phyloP scores from a whole-genome alignment of 2,329 filamentous ascomycete genomes.

The Aspergillus sp. region DNA sequence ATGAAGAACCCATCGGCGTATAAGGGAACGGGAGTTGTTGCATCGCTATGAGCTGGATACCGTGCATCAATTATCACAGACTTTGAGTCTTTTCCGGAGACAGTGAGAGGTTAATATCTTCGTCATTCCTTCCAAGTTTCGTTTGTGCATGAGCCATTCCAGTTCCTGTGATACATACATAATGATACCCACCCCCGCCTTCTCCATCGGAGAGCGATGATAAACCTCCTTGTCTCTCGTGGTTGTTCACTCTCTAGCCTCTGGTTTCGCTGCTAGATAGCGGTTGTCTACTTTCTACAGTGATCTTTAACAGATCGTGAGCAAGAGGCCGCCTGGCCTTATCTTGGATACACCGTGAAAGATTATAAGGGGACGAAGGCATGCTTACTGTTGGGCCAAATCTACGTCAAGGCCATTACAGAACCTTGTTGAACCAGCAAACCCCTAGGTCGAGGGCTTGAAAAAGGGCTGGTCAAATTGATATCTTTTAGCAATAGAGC shows the following conservation, averaged over 20 bases:
- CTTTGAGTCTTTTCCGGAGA: background rate
- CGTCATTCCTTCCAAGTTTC: background rate
- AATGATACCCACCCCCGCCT: background rate
- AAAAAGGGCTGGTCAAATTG: background rate
- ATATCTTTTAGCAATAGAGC: background rate
- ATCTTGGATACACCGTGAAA: background rate
- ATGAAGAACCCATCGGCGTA: constrained; percentile 61
- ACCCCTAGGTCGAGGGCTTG: background rate
- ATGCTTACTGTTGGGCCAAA: background rate
- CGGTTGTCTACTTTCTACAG: background rate
- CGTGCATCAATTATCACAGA: background rate
- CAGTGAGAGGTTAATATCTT: background rate
- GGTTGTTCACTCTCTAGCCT: background rate
- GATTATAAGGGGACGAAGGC: background rate
- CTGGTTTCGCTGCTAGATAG: background rate
- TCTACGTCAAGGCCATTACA: background rate
- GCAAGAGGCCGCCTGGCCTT: background rate
- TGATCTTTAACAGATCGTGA: background rate
- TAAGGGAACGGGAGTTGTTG: constrained; percentile 61
- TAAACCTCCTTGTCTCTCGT: background rate
- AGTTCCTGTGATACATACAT: background rate
- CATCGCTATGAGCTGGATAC: constrained; percentile 34
- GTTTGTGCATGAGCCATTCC: background rate
- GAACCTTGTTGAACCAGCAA: background rate
- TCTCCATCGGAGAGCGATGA: background rate